Conservation (phyloP, 768 basidiomycete genomes). For the Kwoniella sp. region DNA sequence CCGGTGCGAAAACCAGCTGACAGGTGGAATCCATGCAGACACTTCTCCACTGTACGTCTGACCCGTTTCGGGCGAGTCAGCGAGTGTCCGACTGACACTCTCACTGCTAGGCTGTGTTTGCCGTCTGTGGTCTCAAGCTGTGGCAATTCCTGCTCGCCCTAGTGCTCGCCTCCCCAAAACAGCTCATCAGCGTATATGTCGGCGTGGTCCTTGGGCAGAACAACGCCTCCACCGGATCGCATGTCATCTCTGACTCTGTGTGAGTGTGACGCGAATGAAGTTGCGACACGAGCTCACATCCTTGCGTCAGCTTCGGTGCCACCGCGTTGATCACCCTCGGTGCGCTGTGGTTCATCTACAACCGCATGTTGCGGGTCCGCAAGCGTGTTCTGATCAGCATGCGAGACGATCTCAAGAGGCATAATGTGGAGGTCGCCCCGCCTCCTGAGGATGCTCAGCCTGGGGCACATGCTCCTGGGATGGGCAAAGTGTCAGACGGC, state of each 20-base stretch:
- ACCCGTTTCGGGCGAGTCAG: too few relatives aligned
- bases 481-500: too few relatives aligned
- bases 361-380: constrained; percentile 58
- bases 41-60: constrained; percentile 8
- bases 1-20: constrained; percentile 57
- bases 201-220: constrained; percentile 45
- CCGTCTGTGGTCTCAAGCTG: constrained; percentile 81
- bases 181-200: constrained; percentile 47
- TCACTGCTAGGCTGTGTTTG: constrained; percentile 65
- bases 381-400: constrained; percentile 42
- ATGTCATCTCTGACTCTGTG: constrained; percentile 67
- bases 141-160: constrained; percentile 73
- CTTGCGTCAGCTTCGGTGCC: constrained; percentile 52
- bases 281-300: background rate
- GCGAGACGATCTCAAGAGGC: constrained; percentile 26
- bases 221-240: constrained; percentile 54
- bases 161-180: constrained; percentile 78
- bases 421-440: constrained; percentile 5
- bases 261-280: too few relatives aligned
- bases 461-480: too few relatives aligned
- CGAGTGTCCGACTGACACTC: background rate
- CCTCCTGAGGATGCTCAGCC: constrained; percentile 12
- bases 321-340: constrained; percentile 67
- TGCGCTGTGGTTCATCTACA: constrained; percentile 61
- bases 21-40: constrained; percentile 50